phyloP scores from a whole-genome alignment of 2,329 filamentous ascomycete genomes.

The Paraconiothyrium brasiliense region DNA sequence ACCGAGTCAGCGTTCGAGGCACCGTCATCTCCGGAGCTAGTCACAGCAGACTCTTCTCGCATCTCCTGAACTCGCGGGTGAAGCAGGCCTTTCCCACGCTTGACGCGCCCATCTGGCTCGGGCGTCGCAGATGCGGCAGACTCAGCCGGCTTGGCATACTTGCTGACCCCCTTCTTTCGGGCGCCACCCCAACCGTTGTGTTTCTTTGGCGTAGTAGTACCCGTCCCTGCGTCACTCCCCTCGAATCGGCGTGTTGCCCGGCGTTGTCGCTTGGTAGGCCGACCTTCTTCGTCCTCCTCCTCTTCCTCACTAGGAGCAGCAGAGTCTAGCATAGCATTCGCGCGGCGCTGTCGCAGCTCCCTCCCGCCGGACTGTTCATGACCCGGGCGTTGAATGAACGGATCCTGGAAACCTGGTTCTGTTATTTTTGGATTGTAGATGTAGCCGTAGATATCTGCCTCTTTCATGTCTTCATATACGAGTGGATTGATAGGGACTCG shows the following conservation, averaged over 20 bases:
- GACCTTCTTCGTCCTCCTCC: slow-evolving; percentile 43
- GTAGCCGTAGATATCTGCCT: slow-evolving; percentile 69
- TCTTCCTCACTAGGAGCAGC: slow-evolving; percentile 51
- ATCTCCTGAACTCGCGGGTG: slow-evolving; percentile 59
- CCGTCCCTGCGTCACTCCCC: slow-evolving; percentile 41
- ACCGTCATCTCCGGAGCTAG: slow-evolving; percentile 48
- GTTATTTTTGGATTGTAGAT: slow-evolving; percentile 63
- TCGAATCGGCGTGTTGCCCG: slow-evolving; percentile 49
- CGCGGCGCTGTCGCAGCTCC: slow-evolving; percentile 57
- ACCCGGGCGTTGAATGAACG: slow-evolving; percentile 62
- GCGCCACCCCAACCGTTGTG: slow-evolving; percentile 51
- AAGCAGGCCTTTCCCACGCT: slow-evolving; percentile 41
- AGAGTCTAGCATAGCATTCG: slow-evolving; percentile 50
- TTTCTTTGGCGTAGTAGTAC: slow-evolving; percentile 42
- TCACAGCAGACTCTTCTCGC: slow-evolving; percentile 52
- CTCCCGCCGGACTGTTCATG: slow-evolving; percentile 56
- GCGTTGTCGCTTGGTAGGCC: slow-evolving; percentile 45
- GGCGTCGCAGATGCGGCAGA: slow-evolving; percentile 44
- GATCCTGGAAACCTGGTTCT: slow-evolving; percentile 61
- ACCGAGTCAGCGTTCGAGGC: slow-evolving; percentile 36
- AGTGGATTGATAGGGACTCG: slow-evolving; percentile 56
- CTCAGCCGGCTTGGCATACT: slow-evolving; percentile 35
- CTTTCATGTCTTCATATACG: slow-evolving; percentile 68
- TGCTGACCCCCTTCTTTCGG: slow-evolving; percentile 48
- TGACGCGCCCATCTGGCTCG: slow-evolving; percentile 44